A percentile compares a stretch with the other conserved stretches of the same genome.
phyloP scores from a whole-genome alignment of 176 grass and related monocot species.

The Coix lacrymajobi region DNA sequence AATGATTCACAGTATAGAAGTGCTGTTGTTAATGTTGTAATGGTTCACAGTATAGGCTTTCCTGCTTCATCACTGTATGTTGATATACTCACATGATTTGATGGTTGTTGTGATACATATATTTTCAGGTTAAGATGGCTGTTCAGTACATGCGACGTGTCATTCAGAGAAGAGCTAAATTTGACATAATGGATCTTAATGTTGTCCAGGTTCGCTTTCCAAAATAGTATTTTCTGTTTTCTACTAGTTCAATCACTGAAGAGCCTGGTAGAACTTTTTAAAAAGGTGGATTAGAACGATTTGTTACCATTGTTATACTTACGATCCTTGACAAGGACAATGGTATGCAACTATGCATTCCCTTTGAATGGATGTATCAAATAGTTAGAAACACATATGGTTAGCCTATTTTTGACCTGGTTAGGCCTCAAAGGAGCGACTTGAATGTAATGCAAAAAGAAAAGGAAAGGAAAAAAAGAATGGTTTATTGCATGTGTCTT shows the following conservation, averaged over 20 bases:
- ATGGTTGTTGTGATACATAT: background rate
- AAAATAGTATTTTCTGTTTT: background rate
- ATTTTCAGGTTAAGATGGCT: conserved; percentile 82
- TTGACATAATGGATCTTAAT: conserved; percentile 98
- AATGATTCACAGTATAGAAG: background rate
- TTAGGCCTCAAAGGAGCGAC: background rate
- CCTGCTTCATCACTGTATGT: background rate
- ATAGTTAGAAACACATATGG: background rate
- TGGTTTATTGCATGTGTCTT: background rate
- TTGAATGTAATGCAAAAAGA: background rate
- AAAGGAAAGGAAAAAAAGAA: background rate
- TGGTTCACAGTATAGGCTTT: background rate
- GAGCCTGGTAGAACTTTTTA: background rate
- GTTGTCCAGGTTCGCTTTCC: conserved; percentile 69
- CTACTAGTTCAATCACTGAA: background rate
- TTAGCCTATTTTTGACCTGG: background rate
- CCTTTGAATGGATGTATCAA: background rate
- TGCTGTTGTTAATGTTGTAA: background rate
- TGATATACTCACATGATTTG: background rate
- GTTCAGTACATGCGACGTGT: conserved; percentile 90
- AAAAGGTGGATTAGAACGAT: background rate
- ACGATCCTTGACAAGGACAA: background rate
- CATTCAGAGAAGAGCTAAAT: conserved; percentile 98
- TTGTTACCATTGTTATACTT: conserved; percentile 10
- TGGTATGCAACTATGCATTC: background rate